phyloP scores from a whole-genome alignment of 2,329 filamentous ascomycete genomes.

The Pseudogymnoascus pannorum region DNA sequence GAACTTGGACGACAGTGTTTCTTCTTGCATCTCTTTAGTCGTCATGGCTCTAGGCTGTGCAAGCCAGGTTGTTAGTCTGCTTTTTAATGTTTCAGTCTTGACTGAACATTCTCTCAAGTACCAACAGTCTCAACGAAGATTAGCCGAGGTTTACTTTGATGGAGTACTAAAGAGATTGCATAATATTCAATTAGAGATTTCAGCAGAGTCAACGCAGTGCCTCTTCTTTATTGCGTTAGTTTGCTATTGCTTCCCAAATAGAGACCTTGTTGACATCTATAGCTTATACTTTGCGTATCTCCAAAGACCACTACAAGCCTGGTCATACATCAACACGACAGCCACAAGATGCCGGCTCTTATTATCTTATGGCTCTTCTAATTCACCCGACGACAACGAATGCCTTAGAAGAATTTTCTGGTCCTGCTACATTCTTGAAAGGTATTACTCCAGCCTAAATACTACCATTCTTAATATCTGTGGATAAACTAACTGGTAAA shows the following conservation, averaged over 20 bases:
- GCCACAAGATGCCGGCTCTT: slow-evolving; percentile 44
- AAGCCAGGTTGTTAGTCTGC: slow-evolving; percentile 12
- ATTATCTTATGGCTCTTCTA: slow-evolving; percentile 35
- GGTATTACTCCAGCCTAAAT: too few relatives aligned
- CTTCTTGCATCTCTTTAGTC: slow-evolving; percentile 35
- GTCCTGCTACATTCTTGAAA: slow-evolving; percentile 48
- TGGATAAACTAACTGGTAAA: background rate
- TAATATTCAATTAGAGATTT: slow-evolving; percentile 40
- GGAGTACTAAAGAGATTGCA: slow-evolving; percentile 39
- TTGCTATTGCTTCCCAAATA: background rate
- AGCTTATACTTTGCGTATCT: slow-evolving; percentile 45
- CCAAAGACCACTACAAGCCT: slow-evolving; percentile 43
- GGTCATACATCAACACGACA: slow-evolving; percentile 43
- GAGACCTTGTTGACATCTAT: background rate
- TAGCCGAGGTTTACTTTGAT: slow-evolving; percentile 40
- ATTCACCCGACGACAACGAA: slow-evolving; percentile 36
- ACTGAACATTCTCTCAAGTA: slow-evolving; percentile 26
- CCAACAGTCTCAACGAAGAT: slow-evolving; percentile 28
- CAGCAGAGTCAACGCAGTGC: slow-evolving; percentile 40
- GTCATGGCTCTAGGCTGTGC: slow-evolving; percentile 5
- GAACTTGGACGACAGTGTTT: slow-evolving; percentile 32
- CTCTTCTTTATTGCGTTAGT: slow-evolving; percentile 44
- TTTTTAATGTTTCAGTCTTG: slow-evolving; percentile 18
- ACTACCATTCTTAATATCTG: background rate
- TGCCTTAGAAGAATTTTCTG: slow-evolving; percentile 45